Evolutionary conservation across 2,329 filamentous ascomycete genomes (phyloP).

Genomic region (Chaetomium globosum): DNA sequence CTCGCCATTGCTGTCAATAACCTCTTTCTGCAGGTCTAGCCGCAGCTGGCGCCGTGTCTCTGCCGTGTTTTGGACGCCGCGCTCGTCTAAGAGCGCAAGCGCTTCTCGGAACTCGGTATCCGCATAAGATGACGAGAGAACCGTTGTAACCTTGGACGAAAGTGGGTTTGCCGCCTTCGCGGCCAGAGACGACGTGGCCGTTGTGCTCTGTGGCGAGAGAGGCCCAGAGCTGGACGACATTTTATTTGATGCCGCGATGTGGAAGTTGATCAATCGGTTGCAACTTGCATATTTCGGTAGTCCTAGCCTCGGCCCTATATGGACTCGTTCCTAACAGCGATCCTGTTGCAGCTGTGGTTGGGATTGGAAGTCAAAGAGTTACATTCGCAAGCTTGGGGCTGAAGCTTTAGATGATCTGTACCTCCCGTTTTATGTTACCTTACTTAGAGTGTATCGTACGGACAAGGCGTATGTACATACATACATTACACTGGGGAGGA

Average conservation of each 20-base stretch:
- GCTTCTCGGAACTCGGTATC: slow-evolving; percentile 90
- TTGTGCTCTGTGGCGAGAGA: slow-evolving; percentile 41
- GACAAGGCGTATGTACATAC: slow-evolving; percentile 14
- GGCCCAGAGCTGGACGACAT: slow-evolving; percentile 34
- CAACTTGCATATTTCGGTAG: not conserved
- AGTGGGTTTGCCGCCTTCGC: slow-evolving; percentile 62
- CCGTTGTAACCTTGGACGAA: slow-evolving; percentile 77
- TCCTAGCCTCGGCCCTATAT: not conserved
- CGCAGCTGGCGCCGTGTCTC: slow-evolving; percentile 78
- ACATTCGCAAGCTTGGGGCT: not conserved
- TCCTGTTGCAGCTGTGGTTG: not conserved
- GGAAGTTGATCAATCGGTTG: not conserved
- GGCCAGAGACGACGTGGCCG: slow-evolving; percentile 38
- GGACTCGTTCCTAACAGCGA: not conserved
- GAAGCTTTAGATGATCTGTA: not conserved
- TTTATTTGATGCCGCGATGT: not conserved
- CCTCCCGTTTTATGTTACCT: too few species aligned
- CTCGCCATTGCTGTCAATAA: slow-evolving; percentile 88
- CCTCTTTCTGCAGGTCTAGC: slow-evolving; percentile 83
- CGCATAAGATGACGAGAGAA: slow-evolving; percentile 89
- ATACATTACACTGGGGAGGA: too few species aligned
- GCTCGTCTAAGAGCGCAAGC: slow-evolving; percentile 73
- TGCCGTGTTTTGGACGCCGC: slow-evolving; percentile 71
- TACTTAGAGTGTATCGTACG: too few species aligned
- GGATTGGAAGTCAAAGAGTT: not conserved